A percentile compares a stretch with the other conserved stretches of the same genome.
Conservation (phyloP, 2,329 filamentous ascomycete species). For the Penicillium vulpinum region DNA sequence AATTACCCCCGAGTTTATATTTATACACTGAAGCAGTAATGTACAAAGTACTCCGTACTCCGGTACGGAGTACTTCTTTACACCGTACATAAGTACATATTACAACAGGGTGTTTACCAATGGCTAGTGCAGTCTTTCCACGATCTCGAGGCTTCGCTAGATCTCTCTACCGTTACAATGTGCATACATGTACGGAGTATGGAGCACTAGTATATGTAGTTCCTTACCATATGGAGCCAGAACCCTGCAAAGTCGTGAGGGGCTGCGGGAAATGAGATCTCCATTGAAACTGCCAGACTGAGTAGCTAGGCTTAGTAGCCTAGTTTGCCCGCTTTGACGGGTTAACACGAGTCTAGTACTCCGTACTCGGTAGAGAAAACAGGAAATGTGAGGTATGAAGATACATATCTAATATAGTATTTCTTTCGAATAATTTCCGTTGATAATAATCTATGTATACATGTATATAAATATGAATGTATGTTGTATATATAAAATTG, state of each 20-base stretch:
- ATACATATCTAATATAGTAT: not conserved
- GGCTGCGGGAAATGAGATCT: conserved; percentile 7
- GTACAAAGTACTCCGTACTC: not conserved
- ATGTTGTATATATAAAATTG: too few species aligned
- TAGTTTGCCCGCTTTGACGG: not conserved
- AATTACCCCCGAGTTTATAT: not conserved
- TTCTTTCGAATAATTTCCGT: too few species aligned
- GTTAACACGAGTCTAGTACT: not conserved
- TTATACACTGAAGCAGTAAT: not conserved
- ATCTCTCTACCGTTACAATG: not conserved
- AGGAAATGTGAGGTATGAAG: not conserved
- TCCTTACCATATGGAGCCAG: conserved; percentile 1
- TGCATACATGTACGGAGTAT: not conserved
- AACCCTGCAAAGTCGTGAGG: conserved; percentile 3
- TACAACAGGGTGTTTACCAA: not conserved
- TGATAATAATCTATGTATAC: too few species aligned
- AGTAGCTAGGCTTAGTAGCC: not conserved
- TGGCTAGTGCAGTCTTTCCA: not conserved
- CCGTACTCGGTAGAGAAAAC: not conserved
- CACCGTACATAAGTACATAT: not conserved
- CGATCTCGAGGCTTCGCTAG: not conserved
- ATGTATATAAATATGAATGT: too few species aligned
- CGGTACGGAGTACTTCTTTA: not conserved
- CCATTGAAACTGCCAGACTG: conserved; percentile 2
- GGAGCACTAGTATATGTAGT: not conserved